These are phyloP conservation scores for Lentithecium fluviatile DNA, from an alignment of 495 filamentous ascomycete genomes.

Conservation along the genomic window DNA sequence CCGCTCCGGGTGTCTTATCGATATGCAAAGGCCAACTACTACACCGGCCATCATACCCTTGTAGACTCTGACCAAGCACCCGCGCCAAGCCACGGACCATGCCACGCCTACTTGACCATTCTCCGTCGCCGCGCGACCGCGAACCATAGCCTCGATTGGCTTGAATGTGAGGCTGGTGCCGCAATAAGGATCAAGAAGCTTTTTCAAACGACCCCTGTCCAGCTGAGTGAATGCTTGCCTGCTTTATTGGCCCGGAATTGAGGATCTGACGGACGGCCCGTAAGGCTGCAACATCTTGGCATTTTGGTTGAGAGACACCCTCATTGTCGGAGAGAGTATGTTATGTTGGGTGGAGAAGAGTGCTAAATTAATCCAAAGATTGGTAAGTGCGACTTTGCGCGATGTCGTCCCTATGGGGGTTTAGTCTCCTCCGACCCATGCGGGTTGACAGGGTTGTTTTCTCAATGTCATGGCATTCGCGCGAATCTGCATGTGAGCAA, in stretches of 20 bases:
- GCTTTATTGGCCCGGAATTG: conserved; percentile 3
- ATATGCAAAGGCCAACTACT: background rate
- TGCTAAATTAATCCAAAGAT: no score
- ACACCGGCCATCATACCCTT: background rate
- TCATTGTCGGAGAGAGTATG: no score
- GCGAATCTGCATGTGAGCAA: no score
- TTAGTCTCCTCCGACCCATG: no score
- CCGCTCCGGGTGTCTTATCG: background rate
- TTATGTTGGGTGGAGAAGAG: no score
- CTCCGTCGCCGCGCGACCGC: background rate
- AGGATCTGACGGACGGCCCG: background rate
- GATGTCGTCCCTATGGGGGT: no score
- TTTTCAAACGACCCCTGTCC: conserved; percentile 6
- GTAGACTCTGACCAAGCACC: background rate
- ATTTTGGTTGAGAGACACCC: background rate
- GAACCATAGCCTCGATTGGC: background rate
- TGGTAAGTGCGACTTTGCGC: no score
- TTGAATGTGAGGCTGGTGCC: background rate
- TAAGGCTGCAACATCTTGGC: conserved; percentile 4
- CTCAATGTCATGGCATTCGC: no score
- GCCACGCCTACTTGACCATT: background rate
- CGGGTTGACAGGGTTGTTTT: no score
- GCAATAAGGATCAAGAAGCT: background rate
- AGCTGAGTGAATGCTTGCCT: conserved; percentile 8
- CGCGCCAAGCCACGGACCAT: background rate